Percentiles rank a stretch among this genome's conserved stretches.
Conservation (phyloP, 805 yeast species). For the Metschnikowia kunwiensis region DNA sequence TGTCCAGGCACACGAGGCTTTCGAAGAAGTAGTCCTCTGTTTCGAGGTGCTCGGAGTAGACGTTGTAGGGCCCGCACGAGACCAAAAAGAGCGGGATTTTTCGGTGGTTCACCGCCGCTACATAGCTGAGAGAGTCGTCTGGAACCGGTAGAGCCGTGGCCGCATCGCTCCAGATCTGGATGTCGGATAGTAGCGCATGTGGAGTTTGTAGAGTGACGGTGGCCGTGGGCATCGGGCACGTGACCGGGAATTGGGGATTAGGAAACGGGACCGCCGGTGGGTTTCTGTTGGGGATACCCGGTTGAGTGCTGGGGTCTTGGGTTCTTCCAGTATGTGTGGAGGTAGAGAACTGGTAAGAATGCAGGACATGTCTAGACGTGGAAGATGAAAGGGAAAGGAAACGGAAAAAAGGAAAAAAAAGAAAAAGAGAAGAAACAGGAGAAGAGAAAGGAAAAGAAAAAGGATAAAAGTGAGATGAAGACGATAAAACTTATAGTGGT, state of each 20-base stretch:
- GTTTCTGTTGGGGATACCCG: no score
- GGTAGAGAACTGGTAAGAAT: no score
- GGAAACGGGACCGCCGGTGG: no score
- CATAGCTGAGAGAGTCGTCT: conserved; percentile 1
- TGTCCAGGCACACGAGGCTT: conserved; percentile 2
- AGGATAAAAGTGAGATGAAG: no score
- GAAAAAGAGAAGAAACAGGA: not conserved
- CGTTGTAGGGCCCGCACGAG: conserved; percentile 17
- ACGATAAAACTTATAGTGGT: no score
- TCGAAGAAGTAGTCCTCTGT: conserved; percentile 17
- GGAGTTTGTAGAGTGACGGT: conserved; percentile 12
- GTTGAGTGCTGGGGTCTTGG: no score
- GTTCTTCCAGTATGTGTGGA: no score
- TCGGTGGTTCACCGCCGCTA: conserved; percentile 10
- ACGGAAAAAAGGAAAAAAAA: no score
- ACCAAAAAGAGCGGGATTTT: conserved; percentile 17
- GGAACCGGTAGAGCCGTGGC: not conserved
- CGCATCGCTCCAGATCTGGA: conserved; percentile 16
- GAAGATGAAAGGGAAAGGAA: no score
- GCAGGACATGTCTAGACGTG: no score
- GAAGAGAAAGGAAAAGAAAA: not conserved
- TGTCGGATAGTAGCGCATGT: conserved; percentile 7
- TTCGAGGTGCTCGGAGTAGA: conserved; percentile 11
- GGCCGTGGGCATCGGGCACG: conserved; percentile 10
- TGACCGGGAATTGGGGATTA: not conserved